phyloP scores from a whole-genome alignment of 2,329 filamentous ascomycete genomes.

The Hypoxylon sp. region DNA sequence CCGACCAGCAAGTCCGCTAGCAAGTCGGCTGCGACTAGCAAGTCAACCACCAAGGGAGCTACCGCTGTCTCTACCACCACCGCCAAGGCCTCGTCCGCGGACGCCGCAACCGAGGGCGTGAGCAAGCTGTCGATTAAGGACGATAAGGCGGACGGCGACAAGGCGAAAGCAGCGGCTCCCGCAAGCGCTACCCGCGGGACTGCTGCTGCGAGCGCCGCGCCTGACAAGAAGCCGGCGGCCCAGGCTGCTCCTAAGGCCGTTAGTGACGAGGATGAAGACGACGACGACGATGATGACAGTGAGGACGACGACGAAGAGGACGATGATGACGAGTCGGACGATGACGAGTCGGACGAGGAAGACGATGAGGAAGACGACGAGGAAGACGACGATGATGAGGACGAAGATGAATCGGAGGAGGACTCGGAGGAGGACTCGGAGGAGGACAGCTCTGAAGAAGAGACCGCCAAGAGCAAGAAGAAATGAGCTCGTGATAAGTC shows the following conservation, averaged over 20 bases:
- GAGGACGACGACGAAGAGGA: conserved; percentile 47
- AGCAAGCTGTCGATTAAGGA: conserved; percentile 27
- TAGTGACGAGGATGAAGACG: conserved; percentile 47
- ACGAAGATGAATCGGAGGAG: conserved; percentile 40
- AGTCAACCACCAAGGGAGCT: background rate
- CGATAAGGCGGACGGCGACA: conserved; percentile 21
- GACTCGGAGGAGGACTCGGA: conserved; percentile 40
- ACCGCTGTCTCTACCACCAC: background rate
- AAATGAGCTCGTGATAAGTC: conserved; percentile 9
- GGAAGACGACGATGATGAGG: conserved; percentile 34
- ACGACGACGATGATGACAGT: conserved; percentile 47
- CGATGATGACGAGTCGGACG: conserved; percentile 45
- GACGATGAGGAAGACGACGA: conserved; percentile 38
- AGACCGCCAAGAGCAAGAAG: conserved; percentile 13
- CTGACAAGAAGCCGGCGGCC: conserved; percentile 51
- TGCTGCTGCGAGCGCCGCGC: conserved; percentile 44
- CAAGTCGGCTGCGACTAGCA: background rate
- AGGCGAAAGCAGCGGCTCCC: conserved; percentile 8
- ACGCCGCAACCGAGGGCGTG: conserved; percentile 34
- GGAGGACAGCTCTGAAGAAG: conserved; percentile 21
- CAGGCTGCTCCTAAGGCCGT: conserved; percentile 53
- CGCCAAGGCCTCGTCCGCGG: conserved; percentile 6
- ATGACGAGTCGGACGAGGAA: conserved; percentile 42
- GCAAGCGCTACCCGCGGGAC: conserved; percentile 41
- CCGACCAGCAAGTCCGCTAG: background rate